Evolutionary conservation across 352 stramenopile species (phyloP).

Genomic region (Phytophthora syringae): DNA sequence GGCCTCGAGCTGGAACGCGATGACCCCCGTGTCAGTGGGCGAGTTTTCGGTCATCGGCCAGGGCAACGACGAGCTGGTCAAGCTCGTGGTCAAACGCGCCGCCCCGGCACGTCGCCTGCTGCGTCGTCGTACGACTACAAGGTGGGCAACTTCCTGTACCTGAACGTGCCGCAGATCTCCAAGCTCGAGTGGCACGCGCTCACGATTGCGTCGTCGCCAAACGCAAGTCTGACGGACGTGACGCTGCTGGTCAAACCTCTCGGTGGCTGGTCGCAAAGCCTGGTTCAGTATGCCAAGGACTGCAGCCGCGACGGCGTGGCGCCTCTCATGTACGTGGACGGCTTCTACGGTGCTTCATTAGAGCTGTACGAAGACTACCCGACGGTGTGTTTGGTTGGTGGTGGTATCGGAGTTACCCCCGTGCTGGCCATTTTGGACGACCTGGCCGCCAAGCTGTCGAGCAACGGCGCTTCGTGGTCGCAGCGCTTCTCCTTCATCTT

Average conservation of each 20-base stretch:
- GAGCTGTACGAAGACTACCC: slow-evolving; percentile 57
- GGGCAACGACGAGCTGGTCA: slow-evolving; percentile 45
- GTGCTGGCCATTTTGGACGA: slow-evolving; percentile 57
- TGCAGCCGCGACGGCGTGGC: slow-evolving; percentile 34
- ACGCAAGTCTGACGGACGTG: slow-evolving; percentile 41
- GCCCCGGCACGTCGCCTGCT: slow-evolving; percentile 40
- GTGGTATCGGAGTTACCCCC: slow-evolving; percentile 56
- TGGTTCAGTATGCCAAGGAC: slow-evolving; percentile 49
- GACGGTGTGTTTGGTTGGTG: slow-evolving; percentile 50
- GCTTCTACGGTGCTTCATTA: slow-evolving; percentile 55
- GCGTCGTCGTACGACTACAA: slow-evolving; percentile 51
- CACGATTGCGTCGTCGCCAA: slow-evolving; percentile 60
- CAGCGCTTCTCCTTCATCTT: slow-evolving; percentile 51
- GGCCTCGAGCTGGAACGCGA: slow-evolving; percentile 50
- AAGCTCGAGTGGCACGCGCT: slow-evolving; percentile 68
- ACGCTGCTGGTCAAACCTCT: slow-evolving; percentile 60
- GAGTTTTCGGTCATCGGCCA: slow-evolving; percentile 42
- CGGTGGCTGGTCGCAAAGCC: slow-evolving; percentile 53
- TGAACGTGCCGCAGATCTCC: slow-evolving; percentile 59
- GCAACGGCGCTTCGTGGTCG: slow-evolving; percentile 39
- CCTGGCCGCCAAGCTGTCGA: slow-evolving; percentile 36
- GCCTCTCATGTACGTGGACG: slow-evolving; percentile 62
- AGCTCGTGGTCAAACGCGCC: slow-evolving; percentile 52
- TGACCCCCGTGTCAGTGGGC: slow-evolving; percentile 46
- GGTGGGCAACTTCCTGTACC: slow-evolving; percentile 61